A percentile compares a stretch with the other conserved stretches of the same genome.
Evolutionary conservation across 1,284 basidiomycete species (phyloP).

Genomic region (Leccinum pachyderme): DNA sequence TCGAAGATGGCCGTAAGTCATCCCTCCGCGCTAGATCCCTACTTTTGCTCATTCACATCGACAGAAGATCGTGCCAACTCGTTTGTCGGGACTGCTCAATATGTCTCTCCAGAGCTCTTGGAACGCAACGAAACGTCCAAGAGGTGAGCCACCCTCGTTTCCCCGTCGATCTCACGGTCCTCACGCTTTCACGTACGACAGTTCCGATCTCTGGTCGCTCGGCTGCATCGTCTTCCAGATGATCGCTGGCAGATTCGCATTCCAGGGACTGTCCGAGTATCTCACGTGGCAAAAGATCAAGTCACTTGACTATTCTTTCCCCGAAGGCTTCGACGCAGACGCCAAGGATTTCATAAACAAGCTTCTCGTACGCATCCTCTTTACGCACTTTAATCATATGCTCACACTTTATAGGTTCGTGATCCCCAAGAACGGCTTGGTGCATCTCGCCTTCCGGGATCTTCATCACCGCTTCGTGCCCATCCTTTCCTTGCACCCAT

Average conservation of each 20-base stretch:
- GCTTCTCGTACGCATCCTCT: constrained; percentile 53
- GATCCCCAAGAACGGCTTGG: constrained; percentile 75
- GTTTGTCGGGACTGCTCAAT: constrained; percentile 97
- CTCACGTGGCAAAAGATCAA: constrained; percentile 82
- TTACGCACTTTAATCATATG: neutral
- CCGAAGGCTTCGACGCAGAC: constrained; percentile 66
- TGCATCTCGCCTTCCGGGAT: constrained; percentile 44
- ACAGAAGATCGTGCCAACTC: constrained; percentile 63
- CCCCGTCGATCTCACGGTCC: neutral
- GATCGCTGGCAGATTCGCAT: constrained; percentile 91
- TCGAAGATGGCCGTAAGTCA: constrained; percentile 54
- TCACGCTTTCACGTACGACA: constrained; percentile 29
- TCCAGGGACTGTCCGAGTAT: constrained; percentile 84
- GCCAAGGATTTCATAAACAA: constrained; percentile 67
- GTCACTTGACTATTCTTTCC: constrained; percentile 69
- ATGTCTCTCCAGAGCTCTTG: constrained; percentile 91
- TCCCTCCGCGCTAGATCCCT: neutral
- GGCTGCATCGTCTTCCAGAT: constrained; percentile 98
- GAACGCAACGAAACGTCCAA: constrained; percentile 71
- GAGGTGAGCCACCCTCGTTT: constrained; percentile 42
- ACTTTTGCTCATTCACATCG: constrained; percentile 7
- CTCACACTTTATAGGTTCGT: constrained; percentile 46
- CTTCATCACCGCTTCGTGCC: constrained; percentile 58
- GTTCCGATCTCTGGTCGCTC: constrained; percentile 96
- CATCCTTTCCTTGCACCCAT: constrained; percentile 78